Percentiles rank a stretch among this genome's conserved stretches.
Evolutionary conservation across 306 rosid species (phyloP).

Genomic region (Senna tora): DNA sequence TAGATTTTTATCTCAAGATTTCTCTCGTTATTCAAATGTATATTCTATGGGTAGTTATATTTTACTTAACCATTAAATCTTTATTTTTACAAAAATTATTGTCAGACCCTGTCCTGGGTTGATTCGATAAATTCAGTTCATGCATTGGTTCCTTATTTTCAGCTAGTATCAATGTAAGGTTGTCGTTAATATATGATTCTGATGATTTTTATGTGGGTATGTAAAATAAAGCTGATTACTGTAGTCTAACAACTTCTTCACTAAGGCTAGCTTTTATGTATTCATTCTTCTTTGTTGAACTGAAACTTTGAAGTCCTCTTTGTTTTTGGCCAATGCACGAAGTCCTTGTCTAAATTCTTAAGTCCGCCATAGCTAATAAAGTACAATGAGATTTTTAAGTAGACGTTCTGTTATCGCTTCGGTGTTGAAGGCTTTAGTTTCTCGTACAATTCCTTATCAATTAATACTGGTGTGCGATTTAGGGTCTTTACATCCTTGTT

Average conservation of each 20-base stretch:
- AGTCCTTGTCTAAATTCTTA: slow-evolving; percentile 1
- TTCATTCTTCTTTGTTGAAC: background rate
- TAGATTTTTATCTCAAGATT: background rate
- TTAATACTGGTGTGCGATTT: slow-evolving; percentile 7
- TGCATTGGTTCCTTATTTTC: slow-evolving; percentile 32
- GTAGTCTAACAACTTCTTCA: background rate
- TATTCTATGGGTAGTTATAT: background rate
- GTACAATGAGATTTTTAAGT: background rate
- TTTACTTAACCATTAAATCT: background rate
- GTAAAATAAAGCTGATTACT: slow-evolving; percentile 2
- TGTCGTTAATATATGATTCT: background rate
- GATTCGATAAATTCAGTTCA: background rate
- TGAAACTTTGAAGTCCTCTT: background rate
- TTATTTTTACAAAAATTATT: background rate
- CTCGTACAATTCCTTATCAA: slow-evolving; percentile 3
- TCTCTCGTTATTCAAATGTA: background rate
- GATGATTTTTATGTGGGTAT: slow-evolving; percentile 7
- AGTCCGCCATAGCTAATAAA: background rate
- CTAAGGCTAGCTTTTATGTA: background rate
- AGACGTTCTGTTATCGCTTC: slow-evolving; percentile 16
- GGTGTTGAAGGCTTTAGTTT: slow-evolving; percentile 5
- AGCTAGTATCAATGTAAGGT: background rate
- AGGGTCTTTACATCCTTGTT: background rate
- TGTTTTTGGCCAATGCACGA: background rate
- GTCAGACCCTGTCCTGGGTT: background rate